phyloP scores from a whole-genome alignment of 306 rosid species.

The Vigna reflexopilosa region DNA sequence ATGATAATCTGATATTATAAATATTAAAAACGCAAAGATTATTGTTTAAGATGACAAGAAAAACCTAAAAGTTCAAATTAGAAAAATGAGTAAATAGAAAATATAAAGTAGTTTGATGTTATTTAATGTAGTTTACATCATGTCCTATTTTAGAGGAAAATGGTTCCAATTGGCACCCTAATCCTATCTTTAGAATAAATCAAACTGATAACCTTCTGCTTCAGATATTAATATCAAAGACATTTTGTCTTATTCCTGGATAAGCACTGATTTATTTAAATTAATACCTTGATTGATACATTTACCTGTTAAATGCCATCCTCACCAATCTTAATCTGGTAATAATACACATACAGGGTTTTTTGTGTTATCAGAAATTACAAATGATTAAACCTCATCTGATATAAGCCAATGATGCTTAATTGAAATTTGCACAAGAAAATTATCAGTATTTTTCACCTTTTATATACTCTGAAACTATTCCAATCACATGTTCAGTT shows the following conservation, averaged over 20 bases:
- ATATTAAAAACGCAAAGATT: no score
- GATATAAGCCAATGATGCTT: not conserved
- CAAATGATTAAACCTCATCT: not conserved
- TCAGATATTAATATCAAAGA: not conserved
- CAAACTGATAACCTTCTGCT: not conserved
- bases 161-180: not conserved
- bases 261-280: not conserved
- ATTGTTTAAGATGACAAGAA: no score
- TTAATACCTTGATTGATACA: constrained; percentile 4
- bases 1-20: no score
- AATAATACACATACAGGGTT: not conserved
- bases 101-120: no score
- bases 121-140: no score
- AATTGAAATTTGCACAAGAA: not conserved
- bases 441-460: not conserved
- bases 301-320: not conserved
- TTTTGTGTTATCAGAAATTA: not conserved
- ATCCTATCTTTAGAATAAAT: not conserved
- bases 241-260: not conserved
- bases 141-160: no score
- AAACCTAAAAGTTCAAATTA: no score
- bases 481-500: constrained; percentile 27
- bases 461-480: not conserved
- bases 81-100: no score
- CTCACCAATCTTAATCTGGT: not conserved